Percentiles rank a stretch among this genome's conserved stretches.
Evolutionary conservation across 345 rosid genomes (phyloP).

Genomic region (Hirschfeldia incana): DNA sequence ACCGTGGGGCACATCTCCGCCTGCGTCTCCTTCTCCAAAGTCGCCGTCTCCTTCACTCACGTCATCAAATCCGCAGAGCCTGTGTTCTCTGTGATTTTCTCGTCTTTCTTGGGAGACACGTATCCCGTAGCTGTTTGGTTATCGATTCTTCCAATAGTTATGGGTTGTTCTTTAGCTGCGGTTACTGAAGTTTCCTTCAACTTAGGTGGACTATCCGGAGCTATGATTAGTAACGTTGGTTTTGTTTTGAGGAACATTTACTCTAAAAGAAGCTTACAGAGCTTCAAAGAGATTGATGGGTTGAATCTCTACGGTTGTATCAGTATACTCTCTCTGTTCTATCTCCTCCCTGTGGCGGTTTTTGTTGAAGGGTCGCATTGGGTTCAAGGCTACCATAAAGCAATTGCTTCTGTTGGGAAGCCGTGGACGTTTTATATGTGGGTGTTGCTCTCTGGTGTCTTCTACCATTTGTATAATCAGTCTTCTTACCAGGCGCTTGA

Average conservation of each 20-base stretch:
- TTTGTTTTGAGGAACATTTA: slow-evolving; percentile 86
- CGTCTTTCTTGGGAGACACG: slow-evolving; percentile 81
- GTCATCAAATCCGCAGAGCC: slow-evolving; percentile 97
- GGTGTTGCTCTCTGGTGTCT: slow-evolving; percentile 87
- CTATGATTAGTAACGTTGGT: slow-evolving; percentile 93
- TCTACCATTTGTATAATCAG: slow-evolving; percentile 89
- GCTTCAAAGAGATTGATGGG: slow-evolving; percentile 84
- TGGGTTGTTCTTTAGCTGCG: slow-evolving; percentile 96
- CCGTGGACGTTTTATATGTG: slow-evolving; percentile 74
- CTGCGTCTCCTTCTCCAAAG: slow-evolving; percentile 96
- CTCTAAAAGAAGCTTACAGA: slow-evolving; percentile 78
- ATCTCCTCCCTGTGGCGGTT: slow-evolving; percentile 82
- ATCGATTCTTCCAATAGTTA: slow-evolving; percentile 84
- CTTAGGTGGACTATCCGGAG: slow-evolving; percentile 78
- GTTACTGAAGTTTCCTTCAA: slow-evolving; percentile 94
- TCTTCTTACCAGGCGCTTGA: slow-evolving; percentile 96
- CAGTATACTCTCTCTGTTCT: slow-evolving; percentile 67
- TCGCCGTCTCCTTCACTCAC: slow-evolving; percentile 96
- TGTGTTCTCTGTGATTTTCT: slow-evolving; percentile 92
- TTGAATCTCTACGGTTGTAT: slow-evolving; percentile 88
- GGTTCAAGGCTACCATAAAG: slow-evolving; percentile 79
- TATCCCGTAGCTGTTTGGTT: slow-evolving; percentile 89
- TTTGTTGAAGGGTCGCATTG: slow-evolving; percentile 90
- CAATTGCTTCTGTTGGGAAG: slow-evolving; percentile 66
- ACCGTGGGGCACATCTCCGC: slow-evolving; percentile 96